Conservation (phyloP, 805 yeast genomes). For the Pichia exigua region DNA sequence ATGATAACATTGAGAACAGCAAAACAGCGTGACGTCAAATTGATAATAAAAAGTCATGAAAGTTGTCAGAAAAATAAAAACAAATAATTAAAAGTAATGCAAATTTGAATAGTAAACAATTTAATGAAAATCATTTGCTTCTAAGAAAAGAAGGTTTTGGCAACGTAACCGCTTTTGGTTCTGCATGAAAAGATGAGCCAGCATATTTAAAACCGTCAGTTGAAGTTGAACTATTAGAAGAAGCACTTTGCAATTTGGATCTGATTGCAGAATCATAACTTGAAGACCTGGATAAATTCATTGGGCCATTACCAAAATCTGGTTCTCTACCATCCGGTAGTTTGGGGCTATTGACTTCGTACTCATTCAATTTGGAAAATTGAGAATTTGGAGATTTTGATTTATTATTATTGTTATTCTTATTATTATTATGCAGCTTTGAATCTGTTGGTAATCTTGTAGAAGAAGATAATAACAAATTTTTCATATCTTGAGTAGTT, state of each 20-base stretch:
- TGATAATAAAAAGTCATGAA: background rate
- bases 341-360: background rate
- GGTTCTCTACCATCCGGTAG: slow-evolving; percentile 14
- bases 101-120: background rate
- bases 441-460: slow-evolving; percentile 17
- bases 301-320: slow-evolving; percentile 9
- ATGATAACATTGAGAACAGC: background rate
- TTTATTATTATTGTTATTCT: slow-evolving; percentile 7
- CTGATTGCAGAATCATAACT: background rate
- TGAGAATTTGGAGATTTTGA: slow-evolving; percentile 6
- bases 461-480: slow-evolving; percentile 8
- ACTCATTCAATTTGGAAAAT: background rate
- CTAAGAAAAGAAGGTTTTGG: slow-evolving; percentile 45
- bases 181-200: slow-evolving; percentile 49
- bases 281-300: slow-evolving; percentile 13
- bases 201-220: slow-evolving; percentile 33
- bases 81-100: background rate
- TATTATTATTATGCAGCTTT: background rate
- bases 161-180: slow-evolving; percentile 47
- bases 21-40: background rate
- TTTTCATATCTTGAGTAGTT: slow-evolving; percentile 18
- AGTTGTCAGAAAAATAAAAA: background rate
- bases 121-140: background rate
- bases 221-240: slow-evolving; percentile 9
- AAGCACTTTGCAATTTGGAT: slow-evolving; percentile 10